phyloP scores from a whole-genome alignment of 805 yeast species.

The Wickerhamomyces ciferrii region DNA sequence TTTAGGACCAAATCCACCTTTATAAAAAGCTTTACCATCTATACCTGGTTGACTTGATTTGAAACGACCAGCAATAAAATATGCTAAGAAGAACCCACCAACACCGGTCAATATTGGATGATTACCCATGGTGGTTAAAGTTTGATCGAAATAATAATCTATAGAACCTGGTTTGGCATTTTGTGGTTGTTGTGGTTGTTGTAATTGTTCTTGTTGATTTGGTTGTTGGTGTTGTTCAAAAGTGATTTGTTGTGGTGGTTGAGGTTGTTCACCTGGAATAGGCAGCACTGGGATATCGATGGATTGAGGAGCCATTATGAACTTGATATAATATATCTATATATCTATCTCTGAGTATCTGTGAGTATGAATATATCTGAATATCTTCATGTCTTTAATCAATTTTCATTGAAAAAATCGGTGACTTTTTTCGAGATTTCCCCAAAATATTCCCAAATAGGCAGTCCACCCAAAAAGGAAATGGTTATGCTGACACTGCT shows the following conservation, averaged over 20 bases:
- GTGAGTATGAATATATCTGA: too few relatives aligned
- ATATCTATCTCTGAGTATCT: too few relatives aligned
- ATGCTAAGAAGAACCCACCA: slow-evolving; percentile 62
- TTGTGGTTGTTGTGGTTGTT: slow-evolving; percentile 16
- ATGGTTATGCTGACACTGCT: background rate
- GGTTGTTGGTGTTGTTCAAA: slow-evolving; percentile 11
- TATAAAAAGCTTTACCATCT: slow-evolving; percentile 53
- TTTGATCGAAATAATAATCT: slow-evolving; percentile 64
- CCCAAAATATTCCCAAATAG: background rate
- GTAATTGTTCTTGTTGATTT: slow-evolving; percentile 15
- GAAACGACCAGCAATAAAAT: slow-evolving; percentile 61
- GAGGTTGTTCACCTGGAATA: slow-evolving; percentile 44
- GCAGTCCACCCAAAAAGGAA: background rate
- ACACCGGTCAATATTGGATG: slow-evolving; percentile 74
- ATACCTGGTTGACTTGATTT: slow-evolving; percentile 34
- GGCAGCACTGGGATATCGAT: slow-evolving; percentile 53
- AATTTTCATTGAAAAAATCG: too few relatives aligned
- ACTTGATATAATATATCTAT: too few relatives aligned
- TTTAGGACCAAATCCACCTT: slow-evolving; percentile 90
- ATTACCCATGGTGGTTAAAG: slow-evolving; percentile 53
- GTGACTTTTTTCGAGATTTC: background rate
- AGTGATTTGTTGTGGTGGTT: slow-evolving; percentile 20
- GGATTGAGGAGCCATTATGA: slow-evolving; percentile 17
- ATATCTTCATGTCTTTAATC: too few relatives aligned
- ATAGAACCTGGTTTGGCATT: slow-evolving; percentile 21